Conservation (phyloP, 352 stramenopile genomes). For the Pythium utonaiense region DNA sequence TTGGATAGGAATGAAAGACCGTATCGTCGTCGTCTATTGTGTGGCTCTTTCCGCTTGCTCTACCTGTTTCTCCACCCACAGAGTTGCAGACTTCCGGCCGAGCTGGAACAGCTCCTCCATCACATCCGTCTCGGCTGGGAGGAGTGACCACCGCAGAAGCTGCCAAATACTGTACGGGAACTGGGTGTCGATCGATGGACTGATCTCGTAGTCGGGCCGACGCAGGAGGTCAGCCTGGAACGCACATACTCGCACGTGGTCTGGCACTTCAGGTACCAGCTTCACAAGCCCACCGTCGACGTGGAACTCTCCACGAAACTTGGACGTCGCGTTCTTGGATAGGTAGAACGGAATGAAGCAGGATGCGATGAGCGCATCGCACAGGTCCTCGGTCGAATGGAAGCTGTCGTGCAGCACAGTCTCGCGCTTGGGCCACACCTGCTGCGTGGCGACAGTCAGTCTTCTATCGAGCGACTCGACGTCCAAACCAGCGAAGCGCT, state of each 20-base stretch:
- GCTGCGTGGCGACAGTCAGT: conserved; percentile 64
- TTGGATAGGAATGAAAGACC: not conserved
- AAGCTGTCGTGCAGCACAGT: conserved; percentile 57
- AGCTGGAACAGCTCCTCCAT: conserved; percentile 67
- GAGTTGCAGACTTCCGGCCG: conserved; percentile 40
- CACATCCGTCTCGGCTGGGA: conserved; percentile 48
- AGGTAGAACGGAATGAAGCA: conserved; percentile 83
- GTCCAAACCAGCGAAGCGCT: conserved; percentile 42
- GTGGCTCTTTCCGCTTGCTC: not conserved
- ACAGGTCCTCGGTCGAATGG: conserved; percentile 52
- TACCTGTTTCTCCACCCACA: conserved; percentile 40
- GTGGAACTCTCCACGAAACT: conserved; percentile 63
- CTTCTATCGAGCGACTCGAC: conserved; percentile 39
- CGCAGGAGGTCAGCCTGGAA: conserved; percentile 57
- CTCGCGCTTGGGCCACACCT: conserved; percentile 60
- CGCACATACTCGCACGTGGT: conserved; percentile 66
- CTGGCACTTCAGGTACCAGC: conserved; percentile 61
- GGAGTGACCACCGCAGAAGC: conserved; percentile 48
- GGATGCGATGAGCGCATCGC: conserved; percentile 64
- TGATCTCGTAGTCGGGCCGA: conserved; percentile 70
- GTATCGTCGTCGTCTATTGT: not conserved
- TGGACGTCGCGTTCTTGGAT: conserved; percentile 33
- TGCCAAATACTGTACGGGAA: conserved; percentile 63
- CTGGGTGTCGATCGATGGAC: conserved; percentile 51
- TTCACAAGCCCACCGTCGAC: conserved; percentile 68